A percentile compares a stretch with the other conserved stretches of the same genome.
Conservation (phyloP, 2,329 filamentous ascomycete genomes). For the Plenodomus biglobosus region DNA sequence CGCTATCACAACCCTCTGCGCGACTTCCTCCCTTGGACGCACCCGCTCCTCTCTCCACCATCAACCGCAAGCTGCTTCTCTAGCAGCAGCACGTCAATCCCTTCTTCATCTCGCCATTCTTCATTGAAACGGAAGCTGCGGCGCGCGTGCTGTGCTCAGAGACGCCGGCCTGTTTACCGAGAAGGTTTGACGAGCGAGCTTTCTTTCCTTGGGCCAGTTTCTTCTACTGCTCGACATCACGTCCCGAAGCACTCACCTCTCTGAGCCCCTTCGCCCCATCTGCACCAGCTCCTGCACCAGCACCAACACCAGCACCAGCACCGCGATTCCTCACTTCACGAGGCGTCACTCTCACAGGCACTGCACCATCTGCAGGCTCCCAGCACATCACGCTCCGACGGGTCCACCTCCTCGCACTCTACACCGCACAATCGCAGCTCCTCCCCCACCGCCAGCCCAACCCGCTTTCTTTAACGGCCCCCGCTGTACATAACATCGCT, state of each 20-base stretch:
- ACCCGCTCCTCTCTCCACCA: constrained; percentile 15
- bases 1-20: constrained; percentile 13
- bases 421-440: constrained; percentile 34
- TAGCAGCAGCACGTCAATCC: constrained; percentile 12
- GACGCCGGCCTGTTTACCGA: constrained; percentile 31
- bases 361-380: constrained; percentile 39
- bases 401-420: constrained; percentile 37
- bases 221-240: constrained; percentile 35
- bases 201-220: constrained; percentile 43
- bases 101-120: constrained; percentile 21
- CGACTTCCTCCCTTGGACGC: constrained; percentile 22
- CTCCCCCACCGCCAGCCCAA: constrained; percentile 61
- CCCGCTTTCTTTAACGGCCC: constrained; percentile 88
- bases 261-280: constrained; percentile 33
- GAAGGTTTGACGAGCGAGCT: constrained; percentile 46
- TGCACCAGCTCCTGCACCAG: constrained; percentile 34
- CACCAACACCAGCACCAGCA: constrained; percentile 36
- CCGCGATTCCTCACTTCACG: constrained; percentile 24
- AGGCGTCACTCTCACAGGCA: constrained; percentile 28
- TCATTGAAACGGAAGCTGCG: constrained; percentile 22
- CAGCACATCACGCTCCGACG: constrained; percentile 37
- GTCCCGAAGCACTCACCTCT: constrained; percentile 29
- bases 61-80: constrained; percentile 20
- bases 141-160: constrained; percentile 23
- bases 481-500: constrained; percentile 65